phyloP scores from a whole-genome alignment of 2,329 filamentous ascomycete species.

The Exophiala lecanii-corni region DNA sequence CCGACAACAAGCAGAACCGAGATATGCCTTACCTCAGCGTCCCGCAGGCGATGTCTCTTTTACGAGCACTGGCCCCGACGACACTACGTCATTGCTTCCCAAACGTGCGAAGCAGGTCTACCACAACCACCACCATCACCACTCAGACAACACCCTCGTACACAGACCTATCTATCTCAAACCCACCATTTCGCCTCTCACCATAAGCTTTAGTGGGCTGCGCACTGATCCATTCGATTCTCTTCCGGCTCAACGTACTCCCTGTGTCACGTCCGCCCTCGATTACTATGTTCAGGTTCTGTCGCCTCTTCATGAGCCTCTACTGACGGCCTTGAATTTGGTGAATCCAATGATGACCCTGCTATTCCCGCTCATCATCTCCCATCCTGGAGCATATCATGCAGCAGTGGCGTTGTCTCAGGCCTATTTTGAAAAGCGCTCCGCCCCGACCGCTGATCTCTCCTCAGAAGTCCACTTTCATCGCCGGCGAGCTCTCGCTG shows the following conservation, averaged over 20 bases:
- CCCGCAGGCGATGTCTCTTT: not conserved
- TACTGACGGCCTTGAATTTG: conserved; percentile 11
- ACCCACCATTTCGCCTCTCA: conserved; percentile 2
- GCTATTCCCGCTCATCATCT: conserved; percentile 11
- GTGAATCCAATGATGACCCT: conserved; percentile 14
- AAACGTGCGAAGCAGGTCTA: conserved; percentile 3
- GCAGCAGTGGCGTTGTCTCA: conserved; percentile 14
- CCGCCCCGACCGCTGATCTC: conserved; percentile 2
- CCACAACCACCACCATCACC: conserved; percentile 1
- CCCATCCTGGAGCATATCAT: conserved; percentile 14
- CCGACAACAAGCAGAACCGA: conserved; percentile 12
- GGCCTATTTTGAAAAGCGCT: conserved; percentile 12
- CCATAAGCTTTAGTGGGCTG: conserved; percentile 7
- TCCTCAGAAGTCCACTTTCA: conserved; percentile 15
- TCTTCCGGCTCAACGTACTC: conserved; percentile 12
- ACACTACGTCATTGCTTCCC: not conserved
- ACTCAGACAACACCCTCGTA: not conserved
- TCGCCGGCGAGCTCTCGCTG: conserved; percentile 7
- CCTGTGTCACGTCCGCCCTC: conserved; percentile 9
- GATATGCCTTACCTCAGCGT: conserved; percentile 14
- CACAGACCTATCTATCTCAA: not conserved
- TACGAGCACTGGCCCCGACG: not conserved
- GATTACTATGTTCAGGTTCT: conserved; percentile 14
- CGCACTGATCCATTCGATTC: conserved; percentile 12
- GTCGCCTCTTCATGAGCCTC: conserved; percentile 10